Percentiles rank a stretch among this genome's conserved stretches.
These are phyloP conservation scores for Boletus sp. DNA, from an alignment of 768 basidiomycete species.

Conservation along the genomic window DNA sequence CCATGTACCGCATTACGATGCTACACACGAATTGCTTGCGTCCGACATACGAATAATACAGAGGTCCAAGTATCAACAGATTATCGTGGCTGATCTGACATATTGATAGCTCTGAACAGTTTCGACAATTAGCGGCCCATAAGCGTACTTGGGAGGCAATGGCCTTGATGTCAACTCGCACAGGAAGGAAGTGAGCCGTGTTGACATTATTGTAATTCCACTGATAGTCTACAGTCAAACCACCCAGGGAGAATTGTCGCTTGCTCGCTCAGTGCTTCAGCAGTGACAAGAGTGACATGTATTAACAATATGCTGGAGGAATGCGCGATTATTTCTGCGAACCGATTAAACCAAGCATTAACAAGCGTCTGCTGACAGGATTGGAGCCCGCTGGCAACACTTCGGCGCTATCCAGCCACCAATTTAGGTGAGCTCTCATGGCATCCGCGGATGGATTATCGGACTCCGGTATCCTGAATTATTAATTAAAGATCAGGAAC, in stretches of 20 bases:
- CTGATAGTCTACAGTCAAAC: constrained; percentile 10
- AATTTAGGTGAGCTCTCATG: constrained; percentile 49
- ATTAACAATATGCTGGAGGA: not conserved
- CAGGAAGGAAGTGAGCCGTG: constrained; percentile 1
- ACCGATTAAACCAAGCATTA: constrained; percentile 42
- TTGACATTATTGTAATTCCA: constrained; percentile 1
- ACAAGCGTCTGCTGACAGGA: constrained; percentile 47
- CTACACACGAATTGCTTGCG: no score
- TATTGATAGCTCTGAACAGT: no score
- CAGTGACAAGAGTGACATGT: not conserved
- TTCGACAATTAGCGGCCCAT: no score
- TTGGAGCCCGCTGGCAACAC: constrained; percentile 34
- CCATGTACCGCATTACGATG: not conserved
- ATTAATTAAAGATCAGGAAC: not conserved
- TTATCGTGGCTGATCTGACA: not conserved
- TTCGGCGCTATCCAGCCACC: constrained; percentile 61
- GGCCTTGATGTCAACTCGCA: not conserved
- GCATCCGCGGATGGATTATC: constrained; percentile 38
- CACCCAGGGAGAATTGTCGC: constrained; percentile 2
- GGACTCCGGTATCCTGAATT: constrained; percentile 36
- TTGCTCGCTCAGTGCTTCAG: not conserved
- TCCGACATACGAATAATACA: no score
- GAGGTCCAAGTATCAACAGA: not conserved
- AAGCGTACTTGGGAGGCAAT: not conserved
- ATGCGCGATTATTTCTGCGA: constrained; percentile 20